A percentile compares a stretch with the other conserved stretches of the same genome.
phyloP scores from a whole-genome alignment of 768 basidiomycete species.

The Mycena pura region DNA sequence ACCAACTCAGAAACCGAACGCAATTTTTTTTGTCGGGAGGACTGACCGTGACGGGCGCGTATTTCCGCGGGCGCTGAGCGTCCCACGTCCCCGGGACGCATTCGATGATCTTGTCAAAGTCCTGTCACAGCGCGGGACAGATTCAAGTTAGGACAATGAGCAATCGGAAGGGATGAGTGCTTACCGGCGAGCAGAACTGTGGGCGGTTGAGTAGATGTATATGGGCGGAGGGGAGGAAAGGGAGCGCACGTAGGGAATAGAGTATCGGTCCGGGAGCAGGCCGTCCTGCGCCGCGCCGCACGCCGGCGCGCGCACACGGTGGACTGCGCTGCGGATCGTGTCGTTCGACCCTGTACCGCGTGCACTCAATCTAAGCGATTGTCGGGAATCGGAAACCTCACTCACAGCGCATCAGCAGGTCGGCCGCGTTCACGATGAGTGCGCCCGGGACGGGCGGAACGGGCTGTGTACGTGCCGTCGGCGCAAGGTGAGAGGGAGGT shows the following conservation, averaged over 20 bases:
- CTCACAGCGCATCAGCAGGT: conserved; percentile 58
- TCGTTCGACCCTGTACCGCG: conserved; percentile 49
- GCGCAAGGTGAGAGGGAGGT: neutral
- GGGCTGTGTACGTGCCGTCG: conserved; percentile 31
- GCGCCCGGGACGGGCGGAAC: conserved; percentile 54
- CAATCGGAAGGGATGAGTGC: no score
- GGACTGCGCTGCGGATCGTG: conserved; percentile 56
- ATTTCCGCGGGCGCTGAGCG: no score
- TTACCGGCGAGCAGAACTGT: no score
- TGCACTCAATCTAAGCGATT: neutral
- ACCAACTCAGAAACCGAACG: no score
- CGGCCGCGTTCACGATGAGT: conserved; percentile 60
- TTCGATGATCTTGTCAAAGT: no score
- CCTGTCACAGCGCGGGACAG: no score
- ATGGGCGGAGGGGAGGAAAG: no score
- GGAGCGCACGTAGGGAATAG: conserved; percentile 67
- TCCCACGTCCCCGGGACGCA: no score
- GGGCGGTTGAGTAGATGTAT: no score
- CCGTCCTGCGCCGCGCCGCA: conserved; percentile 18
- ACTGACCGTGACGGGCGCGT: no score
- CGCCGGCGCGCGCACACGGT: conserved; percentile 56
- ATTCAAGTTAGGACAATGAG: no score
- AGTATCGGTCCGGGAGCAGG: conserved; percentile 60
- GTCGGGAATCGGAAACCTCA: neutral
- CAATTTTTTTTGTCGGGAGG: no score